Evolutionary conservation across 179 eudicot genomes (phyloP), one percentile per base, ranked within the genome.

Genomic region (Drosera spatulata): DNA sequence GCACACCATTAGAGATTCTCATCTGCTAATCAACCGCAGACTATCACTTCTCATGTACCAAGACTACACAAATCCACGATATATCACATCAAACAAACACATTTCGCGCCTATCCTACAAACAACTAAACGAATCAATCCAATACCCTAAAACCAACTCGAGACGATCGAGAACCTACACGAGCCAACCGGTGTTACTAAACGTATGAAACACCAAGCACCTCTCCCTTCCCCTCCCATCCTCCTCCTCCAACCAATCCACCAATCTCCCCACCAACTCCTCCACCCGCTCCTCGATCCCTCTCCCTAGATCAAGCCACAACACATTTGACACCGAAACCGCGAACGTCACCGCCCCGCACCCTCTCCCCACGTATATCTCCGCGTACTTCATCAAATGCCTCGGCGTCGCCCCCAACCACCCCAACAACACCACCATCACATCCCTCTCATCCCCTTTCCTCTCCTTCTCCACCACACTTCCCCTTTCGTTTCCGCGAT

Each of bases 381-480:
- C 94, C 4, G 73, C 85, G 56, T 85, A 94, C 69, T 88, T 75
- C 82, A 74, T 80, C 72, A 94, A 67, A 53, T 86, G 91, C 71
- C 73, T 89, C n/a, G 73, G 85, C 69, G 75, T 73, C 7, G 88
- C 80, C 14, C 99, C 99, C 4, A 94, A 75, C 97, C 99, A 94
- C 6, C 97, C 99, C 43, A 94, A 39, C 62, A 94, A 44, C 73
- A 86, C 95, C 61, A 80, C 97, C 65, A 81, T 82, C 56, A 80
- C 80, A 22, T 22, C 33, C 33, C 33, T 22, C 33, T 22, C 33
- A 22, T 22, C 33, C 33, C 33, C 33, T 22, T 22, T 22, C 33
- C 33, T 22, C 33, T 22, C 33, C 33, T 22, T 22, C 33, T 22
- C 33, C 1, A 22, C 33, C 33, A 22, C 33, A 22, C 33, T 22